Evolutionary conservation across 2,329 filamentous ascomycete species (phyloP), one percentile per base, ranked within the genome.

Genomic region (Phyllosticta citribraziliensis): DNA sequence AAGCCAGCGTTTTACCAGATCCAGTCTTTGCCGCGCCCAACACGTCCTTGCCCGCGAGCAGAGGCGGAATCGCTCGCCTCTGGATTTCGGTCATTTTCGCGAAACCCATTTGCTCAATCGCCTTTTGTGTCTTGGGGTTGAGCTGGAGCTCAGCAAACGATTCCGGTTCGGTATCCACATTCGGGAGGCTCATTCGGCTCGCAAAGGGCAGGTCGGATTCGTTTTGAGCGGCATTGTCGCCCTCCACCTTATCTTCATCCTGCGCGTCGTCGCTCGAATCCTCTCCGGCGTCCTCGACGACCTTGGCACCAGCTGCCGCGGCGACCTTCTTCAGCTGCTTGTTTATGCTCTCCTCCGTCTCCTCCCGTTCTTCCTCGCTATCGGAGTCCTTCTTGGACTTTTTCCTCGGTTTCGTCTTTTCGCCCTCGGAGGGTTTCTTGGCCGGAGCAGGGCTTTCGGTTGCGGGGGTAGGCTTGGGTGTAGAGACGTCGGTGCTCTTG

Each of bases 21-120:
- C 92, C 92, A 2, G 92, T 97, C 81, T 97, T 97, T 57, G 94
- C 94, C 33, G 93, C 93, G 69, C 94, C 94, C 53, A 99, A 83
- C 22, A 97, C 89, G 77, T 97, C 93, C 71, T 88, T 87, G 65
- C 94, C 94, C 52, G 92, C 91, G 63, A 97, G 80, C 55, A 95
- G 80, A 20, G 92, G 91, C 4, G 93, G 92, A 61, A 97, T 96
- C 12, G 88, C 88, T 71, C 88, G 83, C 68, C 85, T 84, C 75
- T 97, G 94, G 67, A 97, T 97, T 73, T 94, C 89, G 0, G 94
- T 97, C 92, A 99, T 97, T 55, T 83, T 91, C 68, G 87, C 85
- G 72, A 97, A 97, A 14, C 89, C 89, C 93, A 99, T 97, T 65
- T 88, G 89, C 62, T 86, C 77, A 67, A 97, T 91, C 9, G 91